Base-by-base conservation (phyloP, 2,329 filamentous ascomycete species). In the Bipolaris gigantea region DNA sequence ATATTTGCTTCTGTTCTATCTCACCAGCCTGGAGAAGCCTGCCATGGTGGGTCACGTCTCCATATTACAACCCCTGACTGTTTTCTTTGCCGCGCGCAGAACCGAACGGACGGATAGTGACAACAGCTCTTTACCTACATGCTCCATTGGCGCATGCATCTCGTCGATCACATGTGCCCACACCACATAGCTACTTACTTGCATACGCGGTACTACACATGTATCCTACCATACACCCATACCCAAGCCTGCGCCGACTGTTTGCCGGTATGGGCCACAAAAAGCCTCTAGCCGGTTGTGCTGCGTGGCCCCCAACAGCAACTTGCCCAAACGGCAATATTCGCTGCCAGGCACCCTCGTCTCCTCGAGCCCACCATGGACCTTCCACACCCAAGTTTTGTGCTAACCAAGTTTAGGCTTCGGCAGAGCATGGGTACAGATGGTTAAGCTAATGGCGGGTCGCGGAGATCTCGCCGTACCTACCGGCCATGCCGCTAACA, bases 391-490 rank as follows among this genome's bases (percentile, higher is more conserved):
- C 15, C 34, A 32, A 16, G 19, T 19, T 41, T 23, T 45, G 36
- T 33, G 49, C 53, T 33, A 32, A 30, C 19, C 32, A 40, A 19
- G 16, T 11, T 33, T 18, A 8, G n/a, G 32, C 19, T 13, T 18
- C 16, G 27, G 19, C 11, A 39, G 18, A 38, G 15, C 21, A 18
- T n/a, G 30, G 25, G n/a, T 18, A n/a, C n/a, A n/a, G n/a, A n/a
- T n/a, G n/a, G 21, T n/a, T 10, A n/a, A 32, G 34, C 61, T 48
- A 63, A 60, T 62, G 51, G 62, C 36, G 11, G 10, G 19, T 21
- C 38, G 39, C 53, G 61, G 61, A 64, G 46, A 32, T 15, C 38
- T 62, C 57, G 57, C 61, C 61, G 57, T 39, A 62, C 57, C 33
- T 62, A 53, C 48, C 34, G 43, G 13, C 9, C 21, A 27, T 10